Evolutionary conservation across 371 early-diverging fungal genomes (phyloP).

Genomic region (Lichtheimia hyalospora): DNA sequence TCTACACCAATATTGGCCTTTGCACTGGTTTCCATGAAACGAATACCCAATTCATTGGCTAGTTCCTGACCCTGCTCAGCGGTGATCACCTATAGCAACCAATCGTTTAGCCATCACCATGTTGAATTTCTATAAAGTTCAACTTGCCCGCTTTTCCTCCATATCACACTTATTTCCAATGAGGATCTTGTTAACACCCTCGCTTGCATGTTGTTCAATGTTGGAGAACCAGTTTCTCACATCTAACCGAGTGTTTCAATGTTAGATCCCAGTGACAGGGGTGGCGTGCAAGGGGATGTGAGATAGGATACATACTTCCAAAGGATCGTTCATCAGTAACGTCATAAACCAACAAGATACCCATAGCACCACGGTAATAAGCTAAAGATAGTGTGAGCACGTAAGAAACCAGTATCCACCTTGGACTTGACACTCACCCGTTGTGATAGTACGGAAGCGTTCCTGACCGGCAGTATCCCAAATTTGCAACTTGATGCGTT

Average conservation of each 20-base stretch:
- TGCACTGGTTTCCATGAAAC: conserved; percentile 95
- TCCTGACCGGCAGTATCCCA: conserved; percentile 99
- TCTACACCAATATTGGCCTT: conserved; percentile 97
- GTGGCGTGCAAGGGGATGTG: neutral
- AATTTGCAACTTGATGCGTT: conserved; percentile 99
- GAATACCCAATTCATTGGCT: conserved; percentile 84
- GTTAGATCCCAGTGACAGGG: neutral
- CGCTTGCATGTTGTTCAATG: conserved; percentile 95
- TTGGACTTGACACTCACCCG: conserved; percentile 49
- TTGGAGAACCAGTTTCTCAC: conserved; percentile 98
- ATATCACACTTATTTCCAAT: conserved; percentile 99
- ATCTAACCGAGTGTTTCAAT: conserved; percentile 46
- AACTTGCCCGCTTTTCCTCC: conserved; percentile 77
- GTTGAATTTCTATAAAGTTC: no score
- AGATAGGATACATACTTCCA: conserved; percentile 61
- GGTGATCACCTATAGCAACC: conserved; percentile 54
- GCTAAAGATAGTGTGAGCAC: conserved; percentile 45
- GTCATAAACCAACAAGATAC: conserved; percentile 99
- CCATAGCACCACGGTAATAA: conserved; percentile 99
- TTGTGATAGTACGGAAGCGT: conserved; percentile 99
- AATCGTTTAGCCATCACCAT: neutral
- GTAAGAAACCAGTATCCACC: neutral
- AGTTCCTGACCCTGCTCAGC: conserved; percentile 83
- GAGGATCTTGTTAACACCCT: conserved; percentile 96
- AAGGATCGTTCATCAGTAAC: conserved; percentile 97